These are phyloP conservation scores for Miscanthus lutarioriparius DNA, from an alignment of 176 grass and related monocot genomes.

Conservation along the genomic window DNA sequence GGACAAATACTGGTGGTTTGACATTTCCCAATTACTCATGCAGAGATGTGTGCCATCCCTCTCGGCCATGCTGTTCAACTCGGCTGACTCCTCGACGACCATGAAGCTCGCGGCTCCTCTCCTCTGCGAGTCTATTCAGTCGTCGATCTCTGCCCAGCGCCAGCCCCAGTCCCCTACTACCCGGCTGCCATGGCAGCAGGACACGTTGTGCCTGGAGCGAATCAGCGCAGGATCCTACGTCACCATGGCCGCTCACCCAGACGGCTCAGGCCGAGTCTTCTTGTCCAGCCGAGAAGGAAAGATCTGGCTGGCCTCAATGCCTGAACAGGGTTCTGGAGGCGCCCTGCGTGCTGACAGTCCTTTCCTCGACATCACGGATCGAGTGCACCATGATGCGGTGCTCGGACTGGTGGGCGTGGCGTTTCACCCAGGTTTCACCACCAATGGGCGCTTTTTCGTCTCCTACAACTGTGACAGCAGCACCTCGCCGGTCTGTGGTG, in stretches of 20 bases:
- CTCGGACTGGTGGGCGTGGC: background rate
- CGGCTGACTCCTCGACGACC: no score
- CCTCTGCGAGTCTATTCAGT: background rate
- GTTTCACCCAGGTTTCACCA: slow-evolving; percentile 33
- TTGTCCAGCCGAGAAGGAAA: slow-evolving; percentile 25
- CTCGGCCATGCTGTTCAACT: no score
- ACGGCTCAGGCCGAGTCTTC: slow-evolving; percentile 29
- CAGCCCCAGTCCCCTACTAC: background rate
- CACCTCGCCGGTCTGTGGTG: background rate
- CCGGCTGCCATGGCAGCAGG: background rate
- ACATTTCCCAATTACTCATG: no score
- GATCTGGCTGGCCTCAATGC: slow-evolving; percentile 29
- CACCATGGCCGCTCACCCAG: slow-evolving; percentile 24
- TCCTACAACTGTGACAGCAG: slow-evolving; percentile 19
- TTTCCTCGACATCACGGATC: slow-evolving; percentile 32
- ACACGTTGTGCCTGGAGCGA: slow-evolving; percentile 21
- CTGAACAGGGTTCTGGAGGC: slow-evolving; percentile 1
- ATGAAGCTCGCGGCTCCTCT: no score
- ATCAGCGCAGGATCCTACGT: background rate
- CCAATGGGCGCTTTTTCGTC: slow-evolving; percentile 41
- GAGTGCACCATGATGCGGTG: slow-evolving; percentile 25
- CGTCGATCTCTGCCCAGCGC: background rate
- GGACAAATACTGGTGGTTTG: no score
- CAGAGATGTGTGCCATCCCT: no score
- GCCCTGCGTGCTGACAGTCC: background rate